Base-by-base conservation (phyloP, 1,139 yeast genomes). In the Candida labiduridarum region DNA sequence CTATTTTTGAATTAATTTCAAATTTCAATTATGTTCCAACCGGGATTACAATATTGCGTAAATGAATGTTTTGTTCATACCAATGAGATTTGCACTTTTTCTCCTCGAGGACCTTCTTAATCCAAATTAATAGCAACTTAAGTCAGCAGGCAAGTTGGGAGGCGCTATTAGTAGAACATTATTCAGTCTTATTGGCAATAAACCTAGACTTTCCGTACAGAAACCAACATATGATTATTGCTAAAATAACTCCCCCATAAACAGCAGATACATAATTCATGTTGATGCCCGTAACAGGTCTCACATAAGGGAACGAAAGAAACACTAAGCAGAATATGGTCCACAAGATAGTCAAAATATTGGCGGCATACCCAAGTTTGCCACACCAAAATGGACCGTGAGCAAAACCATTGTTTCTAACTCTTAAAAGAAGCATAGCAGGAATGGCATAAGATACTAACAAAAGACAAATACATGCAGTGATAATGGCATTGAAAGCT, bases 361-460 rank as follows among this genome's bases (percentile, higher is more conserved):
- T 64, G 19, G 42, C 27, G 10, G 55, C 30, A 9, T 52, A 59
- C 25, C 91, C 90, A 53, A 81, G 49, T 52, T 74, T 72, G 15
- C 89, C 89, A 47, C 69, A 62, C 77, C 76, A 68, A 66, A 74
- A 82, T 34, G 89, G 88, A 29, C 90, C 91, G 60, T 81, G 85
- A 55, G 67, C 72, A 59, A 85, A 81, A 19, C 27, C 40, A 54
- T 70, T 78, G 56, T 79, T 63, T 66, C 90, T 77, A 43, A 86
- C 87, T 56, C 78, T 76, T 59, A 66, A 61, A 47, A 85, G 68
- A 55, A 85, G 66, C 18, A 61, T 49, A 15, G 73, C 69, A 19
- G 78, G 78, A 44, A 73, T 74, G 49, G 66, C 49, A 59, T 73
- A 73, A 53, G 72, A 65, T 56, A 72, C 65, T 49, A 71, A 64